Evolutionary conservation across 2,329 filamentous ascomycete genomes (phyloP), one percentile per base, ranked within the genome.

Genomic region (Bipolaris gigantea): DNA sequence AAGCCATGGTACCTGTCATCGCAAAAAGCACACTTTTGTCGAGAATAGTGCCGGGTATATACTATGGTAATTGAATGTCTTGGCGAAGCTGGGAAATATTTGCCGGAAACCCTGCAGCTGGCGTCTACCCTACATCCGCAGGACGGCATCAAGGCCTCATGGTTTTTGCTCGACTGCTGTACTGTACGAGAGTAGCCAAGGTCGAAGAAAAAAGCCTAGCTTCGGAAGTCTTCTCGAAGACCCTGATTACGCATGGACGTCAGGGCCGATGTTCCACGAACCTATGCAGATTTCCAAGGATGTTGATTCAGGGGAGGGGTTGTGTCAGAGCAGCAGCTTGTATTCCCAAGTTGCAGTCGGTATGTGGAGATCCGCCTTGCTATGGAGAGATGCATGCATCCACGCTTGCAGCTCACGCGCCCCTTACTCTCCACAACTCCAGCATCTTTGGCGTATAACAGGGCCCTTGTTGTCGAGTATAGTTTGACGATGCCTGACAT

Each of bases 251-350:
- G 38, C 36, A 48, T 60, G 61, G 65, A 51, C 54, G 43, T 50
- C 44, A 67, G 66, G 66, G 54, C 67, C 67, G 67, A 43, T 44
- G 50, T 54, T 67, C 64, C 65, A 61, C 43, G 53, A 68, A 65
- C 63, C 60, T 60, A 51, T 58, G 47, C 50, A 55, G 44, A 34
- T 44, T 56, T 23, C 47, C 65, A 67, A 62, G 62, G 43, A 34
- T 57, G 9, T 19, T 42, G 45, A 15, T 39, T 25, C 27, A 27
- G 38, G 41, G 38, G 13, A 35, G 35, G 13, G 21, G 41, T 39
- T 36, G 21, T 33, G 19, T 39, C 18, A 35, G 40, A 8, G 34
- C 44, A 39, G 32, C 25, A 25, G 18, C 40, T 51, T 16, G 52
- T 55, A 36, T 30, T 11, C 34, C 27, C 10, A 51, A 40, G 48